Conservation (phyloP, 164 flowering plant genomes). For the Piper longum region DNA sequence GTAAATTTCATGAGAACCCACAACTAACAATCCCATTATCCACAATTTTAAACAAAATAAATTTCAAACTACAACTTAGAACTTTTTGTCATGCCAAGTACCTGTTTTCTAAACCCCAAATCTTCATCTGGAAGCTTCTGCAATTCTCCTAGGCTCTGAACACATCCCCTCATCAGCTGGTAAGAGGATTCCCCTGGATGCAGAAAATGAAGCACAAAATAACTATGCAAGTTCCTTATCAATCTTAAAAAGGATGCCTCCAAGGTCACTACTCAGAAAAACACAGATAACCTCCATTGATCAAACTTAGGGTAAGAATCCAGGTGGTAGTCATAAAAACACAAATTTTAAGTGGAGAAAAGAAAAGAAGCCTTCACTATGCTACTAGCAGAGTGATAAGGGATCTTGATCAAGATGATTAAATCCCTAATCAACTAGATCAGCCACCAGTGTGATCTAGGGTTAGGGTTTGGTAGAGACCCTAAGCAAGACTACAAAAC, state of each 20-base stretch:
- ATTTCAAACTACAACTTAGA: too few species aligned
- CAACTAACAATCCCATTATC: background rate
- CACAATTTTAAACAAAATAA: background rate
- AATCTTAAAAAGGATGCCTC: background rate
- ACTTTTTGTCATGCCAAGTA: slow-evolving; percentile 5
- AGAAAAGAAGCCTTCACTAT: too few species aligned
- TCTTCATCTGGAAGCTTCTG: slow-evolving; percentile 73
- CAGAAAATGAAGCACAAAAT: background rate
- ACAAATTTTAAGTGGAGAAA: too few species aligned
- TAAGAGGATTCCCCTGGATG: slow-evolving; percentile 42
- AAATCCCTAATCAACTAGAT: too few species aligned
- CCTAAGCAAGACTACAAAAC: too few species aligned
- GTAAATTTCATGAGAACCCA: background rate
- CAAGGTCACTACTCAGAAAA: background rate
- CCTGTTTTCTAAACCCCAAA: slow-evolving; percentile 78
- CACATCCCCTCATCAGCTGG: slow-evolving; percentile 41
- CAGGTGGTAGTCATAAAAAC: too few species aligned
- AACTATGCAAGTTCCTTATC: background rate
- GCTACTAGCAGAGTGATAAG: too few species aligned
- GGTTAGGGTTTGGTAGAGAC: too few species aligned
- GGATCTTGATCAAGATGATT: too few species aligned
- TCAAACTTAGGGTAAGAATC: background rate
- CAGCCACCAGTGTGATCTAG: too few species aligned
- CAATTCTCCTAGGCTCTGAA: slow-evolving; percentile 61
- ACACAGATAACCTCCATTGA: background rate